Evolutionary conservation across 1,284 basidiomycete genomes (phyloP), one percentile per base, ranked within the genome.

Genomic region (Cryptococcus sp.): DNA sequence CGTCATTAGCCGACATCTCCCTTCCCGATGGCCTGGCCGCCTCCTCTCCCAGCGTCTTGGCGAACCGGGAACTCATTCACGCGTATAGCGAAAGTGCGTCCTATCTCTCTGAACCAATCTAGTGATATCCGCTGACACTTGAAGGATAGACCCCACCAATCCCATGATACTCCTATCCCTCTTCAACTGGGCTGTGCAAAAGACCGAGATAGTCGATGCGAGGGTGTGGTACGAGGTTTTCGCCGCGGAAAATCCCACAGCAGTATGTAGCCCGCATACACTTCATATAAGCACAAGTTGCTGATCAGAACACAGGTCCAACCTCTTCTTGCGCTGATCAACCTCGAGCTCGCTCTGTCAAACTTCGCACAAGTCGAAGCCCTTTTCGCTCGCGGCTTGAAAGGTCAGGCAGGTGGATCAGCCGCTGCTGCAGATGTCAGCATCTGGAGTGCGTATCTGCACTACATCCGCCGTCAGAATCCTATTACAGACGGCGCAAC

Each of bases 371-470:
- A 77, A 53, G 79, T 78, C 15, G 78, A 79, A 59, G 65, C 55
- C 1, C 65, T 80, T 10, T 80, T 79, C 42, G 73, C 72, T 13
- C 66, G 58, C 8, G 77, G 78, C 19, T 62, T 78, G 17, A 66
- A 74, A 50, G 72, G 73, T 38, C 65, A 74, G 5, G 68, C 69
- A 0, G 70, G 68, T 10, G 69, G 68, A 13, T 68, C 77, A 46
- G 76, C 73, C 31, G 76, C 76, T 11, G 73, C 74, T 16, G 74
- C 77, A 6, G 76, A 78, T 25, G 72, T 78, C 19, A 73, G 74
- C 50, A 70, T 80, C 38, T 80, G 78, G 78, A 75, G 77, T 78
- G 70, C 77, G 0, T 80, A 80, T 60, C 68, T 80, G 6, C 78
- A 79, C 60, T 80, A 80, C 64, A 78, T 80, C 49, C 69, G 79